Evolutionary conservation across 805 yeast genomes (phyloP), one percentile per base, ranked within the genome.

Genomic region (Candida qinlingensis): DNA sequence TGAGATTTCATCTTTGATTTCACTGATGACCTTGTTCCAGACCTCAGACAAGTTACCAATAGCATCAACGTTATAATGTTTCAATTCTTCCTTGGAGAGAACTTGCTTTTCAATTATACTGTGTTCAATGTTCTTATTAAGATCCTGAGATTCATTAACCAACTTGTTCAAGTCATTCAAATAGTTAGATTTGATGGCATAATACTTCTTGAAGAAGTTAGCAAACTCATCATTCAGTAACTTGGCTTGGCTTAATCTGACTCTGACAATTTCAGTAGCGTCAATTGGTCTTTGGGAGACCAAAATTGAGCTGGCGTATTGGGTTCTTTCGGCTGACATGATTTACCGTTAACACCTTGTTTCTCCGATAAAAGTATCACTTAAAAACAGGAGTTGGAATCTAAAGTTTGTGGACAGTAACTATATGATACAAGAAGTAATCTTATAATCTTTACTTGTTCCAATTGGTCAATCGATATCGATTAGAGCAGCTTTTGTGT

Each of bases 141-240:
- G 56, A 53, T 72, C 65, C 37, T 59, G 48, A 9, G 57, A 55
- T 12, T 47, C 41, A n/a, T 45, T 48, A 10, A 60, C 59, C 31
- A 62, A 51, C 27, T 38, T 50, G 31, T 48, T 47, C 43, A 62
- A 49, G 34, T 60, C 57, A 27, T 44, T 43, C 7, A 59, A 45
- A 43, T 62, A 60, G 25, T 48, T 47, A 1, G 60, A 49, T 46
- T 60, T 60, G 41, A 61, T 57, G 13, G 50, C 42, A 37, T 61
- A 53, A 49, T 61, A 61, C 30, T 76, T 80, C 37, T 77, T 74
- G 48, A 86, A 71, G 74, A 87, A 77, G 39, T 71, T 73, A 37
- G 86, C 80, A 53, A 87, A 72, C 44, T 79, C 82, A 49, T 76
- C 77, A 58, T 84, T 84, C 44, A 81, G 67, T 41, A 72, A 58